These are phyloP conservation scores for Eruca vesicaria DNA, from an alignment of 441 rosid genomes.

Conservation along the genomic window DNA sequence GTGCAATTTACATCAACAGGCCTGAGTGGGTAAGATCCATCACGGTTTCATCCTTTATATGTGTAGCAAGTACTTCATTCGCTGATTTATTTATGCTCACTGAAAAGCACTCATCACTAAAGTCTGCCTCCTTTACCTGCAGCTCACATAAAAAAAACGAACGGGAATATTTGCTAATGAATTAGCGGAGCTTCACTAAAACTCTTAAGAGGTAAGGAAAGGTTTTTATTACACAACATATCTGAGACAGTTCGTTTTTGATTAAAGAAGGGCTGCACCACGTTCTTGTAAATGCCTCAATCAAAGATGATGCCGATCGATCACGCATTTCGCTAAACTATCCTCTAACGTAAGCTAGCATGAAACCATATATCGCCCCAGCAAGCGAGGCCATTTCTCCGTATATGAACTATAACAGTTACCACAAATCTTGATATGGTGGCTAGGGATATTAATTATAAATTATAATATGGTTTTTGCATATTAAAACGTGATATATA, in stretches of 20 bases:
- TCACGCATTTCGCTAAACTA: conserved; percentile 91
- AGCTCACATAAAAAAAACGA: conserved; percentile 20
- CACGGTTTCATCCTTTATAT: conserved; percentile 92
- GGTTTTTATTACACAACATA: conserved; percentile 33
- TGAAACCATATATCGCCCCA: conserved; percentile 83
- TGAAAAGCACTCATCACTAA: conserved; percentile 82
- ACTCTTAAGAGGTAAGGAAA: not conserved
- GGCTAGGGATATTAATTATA: not conserved
- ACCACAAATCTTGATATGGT: not conserved
- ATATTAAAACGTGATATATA: not conserved
- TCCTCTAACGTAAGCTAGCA: conserved; percentile 90
- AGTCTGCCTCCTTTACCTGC: conserved; percentile 90
- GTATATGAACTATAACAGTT: not conserved
- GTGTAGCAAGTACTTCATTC: conserved; percentile 92
- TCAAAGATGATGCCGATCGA: conserved; percentile 59
- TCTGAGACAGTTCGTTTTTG: conserved; percentile 88
- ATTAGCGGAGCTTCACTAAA: conserved; percentile 7
- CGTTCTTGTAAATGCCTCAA: conserved; percentile 83
- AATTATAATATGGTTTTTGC: not conserved
- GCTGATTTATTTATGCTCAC: conserved; percentile 93
- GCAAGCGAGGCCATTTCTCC: conserved; percentile 74
- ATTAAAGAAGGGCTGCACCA: conserved; percentile 95
- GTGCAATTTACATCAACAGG: conserved; percentile 84
- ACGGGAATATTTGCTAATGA: not conserved
- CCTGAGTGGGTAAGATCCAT: conserved; percentile 89